A percentile compares a stretch with the other conserved stretches of the same genome.
phyloP scores from a whole-genome alignment of 1,139 yeast species.

The Waltiozyma solani region DNA sequence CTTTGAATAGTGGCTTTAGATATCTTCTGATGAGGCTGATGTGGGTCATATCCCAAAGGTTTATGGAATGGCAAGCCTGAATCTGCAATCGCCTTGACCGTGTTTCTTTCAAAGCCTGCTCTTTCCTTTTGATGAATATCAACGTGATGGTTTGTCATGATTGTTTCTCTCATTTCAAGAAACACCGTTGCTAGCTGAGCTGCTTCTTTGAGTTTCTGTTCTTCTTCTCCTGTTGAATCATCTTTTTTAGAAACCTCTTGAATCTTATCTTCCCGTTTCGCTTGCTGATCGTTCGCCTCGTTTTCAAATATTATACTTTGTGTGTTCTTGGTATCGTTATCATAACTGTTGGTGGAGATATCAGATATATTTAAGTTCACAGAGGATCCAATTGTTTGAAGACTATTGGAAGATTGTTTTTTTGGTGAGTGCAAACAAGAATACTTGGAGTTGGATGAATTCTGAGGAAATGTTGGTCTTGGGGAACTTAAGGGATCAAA shows the following conservation, averaged over 20 bases:
- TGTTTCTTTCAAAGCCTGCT: constrained; percentile 10
- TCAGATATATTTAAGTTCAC: too few species aligned
- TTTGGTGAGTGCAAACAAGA: neutral
- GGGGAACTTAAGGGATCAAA: constrained; percentile 13
- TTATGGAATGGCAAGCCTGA: neutral
- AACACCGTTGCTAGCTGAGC: constrained; percentile 34
- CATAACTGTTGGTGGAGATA: too few species aligned
- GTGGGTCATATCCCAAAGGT: neutral
- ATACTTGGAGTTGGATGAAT: neutral
- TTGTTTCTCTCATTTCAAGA: constrained; percentile 32
- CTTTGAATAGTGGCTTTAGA: constrained; percentile 35
- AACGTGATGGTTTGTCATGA: constrained; percentile 32
- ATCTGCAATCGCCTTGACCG: constrained; percentile 1
- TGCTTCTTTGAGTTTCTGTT: constrained; percentile 25
- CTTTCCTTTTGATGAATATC: constrained; percentile 14
- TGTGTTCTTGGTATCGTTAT: too few species aligned
- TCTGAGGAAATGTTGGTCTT: neutral
- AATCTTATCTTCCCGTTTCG: too few species aligned
- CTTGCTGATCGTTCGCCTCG: too few species aligned
- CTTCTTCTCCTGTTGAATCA: neutral
- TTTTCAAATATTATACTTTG: too few species aligned
- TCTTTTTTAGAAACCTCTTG: neutral
- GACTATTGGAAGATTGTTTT: neutral
- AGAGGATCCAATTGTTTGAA: neutral
- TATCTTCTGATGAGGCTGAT: constrained; percentile 13